Evolutionary conservation across 768 basidiomycete genomes (phyloP), one percentile per base, ranked within the genome.

Genomic region (Suillus luteus): DNA sequence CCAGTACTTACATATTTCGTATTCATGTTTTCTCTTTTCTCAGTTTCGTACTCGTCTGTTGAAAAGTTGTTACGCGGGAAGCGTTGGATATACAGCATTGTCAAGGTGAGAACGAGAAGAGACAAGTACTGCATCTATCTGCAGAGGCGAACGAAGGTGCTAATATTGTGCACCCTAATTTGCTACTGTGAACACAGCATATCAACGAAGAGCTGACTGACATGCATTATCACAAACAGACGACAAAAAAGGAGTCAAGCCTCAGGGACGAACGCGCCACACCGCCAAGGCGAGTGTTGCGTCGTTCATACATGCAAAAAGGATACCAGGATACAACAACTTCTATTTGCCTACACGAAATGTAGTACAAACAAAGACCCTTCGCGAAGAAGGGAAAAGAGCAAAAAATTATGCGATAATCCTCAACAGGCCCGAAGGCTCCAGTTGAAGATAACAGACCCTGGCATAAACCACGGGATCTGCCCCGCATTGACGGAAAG

Each of bases 351-450:
- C 11, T 5, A 33, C 11, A 7, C 2, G 6, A 12, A 35, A 35
- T 11, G 33, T n/a, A 35, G 19, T n/a, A 11, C 33, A 54, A 2
- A 35, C 11, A 24, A 58, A 41, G 17, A 61, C 43, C 71, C 74
- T 72, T 75, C 77, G 59, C 75, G 69, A 79, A 74, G 75, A 77
- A 74, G 74, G 73, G 48, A 61, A 31, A 54, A 58, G 10, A 48
- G 54, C 64, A 66, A 78, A 78, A 77, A 76, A 77, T 78, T 78
- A 62, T 69, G 74, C 75, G 70, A 66, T 64, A 44, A 61, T 46
- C 62, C 24, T 22, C 31, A 41, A 54, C 27, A 65, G 33, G 67
- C 48, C 59, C 15, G 15, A 57, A n/a, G 24, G 43, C 43, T 41
- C 61, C 15, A 64, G 31, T 60, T 43, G 22, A 63, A 44, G 35